Conservation (phyloP, 1,284 basidiomycete genomes). For the Sanghuangporus sanghuang region DNA sequence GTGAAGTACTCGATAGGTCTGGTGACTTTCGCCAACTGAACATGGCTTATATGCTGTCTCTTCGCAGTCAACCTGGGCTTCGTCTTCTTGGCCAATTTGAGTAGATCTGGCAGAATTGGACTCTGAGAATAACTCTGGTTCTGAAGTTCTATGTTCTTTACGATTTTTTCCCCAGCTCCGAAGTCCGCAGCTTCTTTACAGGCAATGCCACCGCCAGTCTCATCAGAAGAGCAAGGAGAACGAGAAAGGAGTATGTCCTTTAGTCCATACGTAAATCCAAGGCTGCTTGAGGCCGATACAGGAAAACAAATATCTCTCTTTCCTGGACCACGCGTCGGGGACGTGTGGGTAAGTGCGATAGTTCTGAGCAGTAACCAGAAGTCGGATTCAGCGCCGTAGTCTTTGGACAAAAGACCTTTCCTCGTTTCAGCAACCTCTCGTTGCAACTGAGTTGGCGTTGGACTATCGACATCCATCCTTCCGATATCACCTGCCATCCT, state of each 20-base stretch:
- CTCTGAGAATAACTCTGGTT: background rate
- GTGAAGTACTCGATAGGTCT: background rate
- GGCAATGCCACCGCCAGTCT: no score
- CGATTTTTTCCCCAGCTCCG: no score
- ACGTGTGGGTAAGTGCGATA: background rate
- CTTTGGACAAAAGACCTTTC: background rate
- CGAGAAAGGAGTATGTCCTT: background rate
- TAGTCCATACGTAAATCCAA: no score
- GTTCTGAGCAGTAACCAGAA: background rate
- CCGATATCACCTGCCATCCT: background rate
- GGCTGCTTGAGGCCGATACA: background rate
- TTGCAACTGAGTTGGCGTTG: background rate
- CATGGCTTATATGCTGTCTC: background rate
- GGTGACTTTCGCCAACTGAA: background rate
- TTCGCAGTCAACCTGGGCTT: background rate
- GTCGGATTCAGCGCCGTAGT: background rate
- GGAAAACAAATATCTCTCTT: background rate
- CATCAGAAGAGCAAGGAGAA: background rate
- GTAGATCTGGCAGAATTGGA: background rate
- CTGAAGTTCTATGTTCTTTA: no score
- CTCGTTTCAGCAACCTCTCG: background rate
- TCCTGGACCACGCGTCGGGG: background rate
- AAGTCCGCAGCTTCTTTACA: no score
- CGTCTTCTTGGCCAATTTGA: background rate
- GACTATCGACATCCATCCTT: background rate